Evolutionary conservation across 2,329 filamentous ascomycete species (phyloP).

Genomic region (Alternaria burnsii): DNA sequence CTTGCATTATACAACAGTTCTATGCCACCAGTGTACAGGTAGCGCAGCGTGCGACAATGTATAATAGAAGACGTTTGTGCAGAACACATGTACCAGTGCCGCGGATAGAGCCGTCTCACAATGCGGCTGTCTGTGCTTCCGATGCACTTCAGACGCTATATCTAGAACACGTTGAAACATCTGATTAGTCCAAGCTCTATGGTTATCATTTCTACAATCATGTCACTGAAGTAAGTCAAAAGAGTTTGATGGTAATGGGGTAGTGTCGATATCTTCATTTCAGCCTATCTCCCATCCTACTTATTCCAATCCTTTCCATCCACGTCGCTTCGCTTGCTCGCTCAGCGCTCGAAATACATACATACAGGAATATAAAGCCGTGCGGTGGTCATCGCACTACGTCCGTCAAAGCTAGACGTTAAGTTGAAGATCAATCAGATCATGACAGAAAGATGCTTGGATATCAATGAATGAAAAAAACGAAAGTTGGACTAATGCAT

Average conservation of each 20-base stretch:
- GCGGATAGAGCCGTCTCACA: background rate
- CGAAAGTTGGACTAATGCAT: conserved; percentile 7
- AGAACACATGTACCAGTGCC: background rate
- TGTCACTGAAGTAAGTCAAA: background rate
- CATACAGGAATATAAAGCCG: conserved; percentile 10
- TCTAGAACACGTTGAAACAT: background rate
- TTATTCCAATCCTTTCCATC: background rate
- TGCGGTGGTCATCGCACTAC: conserved; percentile 12
- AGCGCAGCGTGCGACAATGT: background rate
- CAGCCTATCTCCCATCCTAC: background rate
- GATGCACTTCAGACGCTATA: background rate
- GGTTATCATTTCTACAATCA: background rate
- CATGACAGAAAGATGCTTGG: conserved; percentile 10
- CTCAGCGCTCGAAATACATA: conserved; percentile 13
- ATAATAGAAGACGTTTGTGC: background rate
- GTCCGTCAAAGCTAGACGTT: conserved; percentile 11
- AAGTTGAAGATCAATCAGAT: conserved; percentile 1
- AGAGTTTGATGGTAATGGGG: background rate
- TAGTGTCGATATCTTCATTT: conserved; percentile 11
- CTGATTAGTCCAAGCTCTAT: background rate
- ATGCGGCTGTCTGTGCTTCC: background rate
- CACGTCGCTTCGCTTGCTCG: conserved; percentile 1
- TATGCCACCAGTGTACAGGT: background rate
- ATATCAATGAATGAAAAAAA: conserved; percentile 10
- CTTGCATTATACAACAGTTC: background rate